phyloP scores from a whole-genome alignment of 176 grass and related monocot species.

The Oryza australiensis region DNA sequence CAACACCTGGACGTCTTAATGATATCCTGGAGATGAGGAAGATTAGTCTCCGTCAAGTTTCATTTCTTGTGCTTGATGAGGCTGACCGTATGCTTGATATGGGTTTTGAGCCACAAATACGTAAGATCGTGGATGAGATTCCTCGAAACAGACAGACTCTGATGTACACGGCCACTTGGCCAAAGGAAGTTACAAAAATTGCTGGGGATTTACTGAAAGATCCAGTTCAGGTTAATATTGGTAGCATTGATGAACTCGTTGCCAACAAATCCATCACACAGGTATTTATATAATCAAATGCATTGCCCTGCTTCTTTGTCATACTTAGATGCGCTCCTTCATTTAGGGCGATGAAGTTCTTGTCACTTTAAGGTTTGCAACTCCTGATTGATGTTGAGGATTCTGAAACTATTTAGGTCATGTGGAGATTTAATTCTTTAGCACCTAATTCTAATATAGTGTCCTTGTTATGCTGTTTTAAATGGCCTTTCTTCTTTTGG shows the following conservation, averaged over 20 bases:
- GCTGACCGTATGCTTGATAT: slow-evolving; percentile 98
- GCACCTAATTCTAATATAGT: slow-evolving; percentile 9
- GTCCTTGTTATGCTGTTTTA: slow-evolving; percentile 12
- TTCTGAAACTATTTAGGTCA: background rate
- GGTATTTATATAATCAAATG: slow-evolving; percentile 43
- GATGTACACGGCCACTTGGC: slow-evolving; percentile 99
- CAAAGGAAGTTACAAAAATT: slow-evolving; percentile 96
- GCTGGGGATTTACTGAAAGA: slow-evolving; percentile 89
- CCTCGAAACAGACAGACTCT: slow-evolving; percentile 83
- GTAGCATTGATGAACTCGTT: slow-evolving; percentile 83
- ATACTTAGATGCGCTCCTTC: background rate
- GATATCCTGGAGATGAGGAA: slow-evolving; percentile 94
- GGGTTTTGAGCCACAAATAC: slow-evolving; percentile 99
- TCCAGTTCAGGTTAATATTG: slow-evolving; percentile 95
- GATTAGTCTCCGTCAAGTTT: slow-evolving; percentile 84
- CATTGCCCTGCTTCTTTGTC: slow-evolving; percentile 26
- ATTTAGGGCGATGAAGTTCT: background rate
- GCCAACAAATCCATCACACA: slow-evolving; percentile 99
- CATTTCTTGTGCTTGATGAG: slow-evolving; percentile 95
- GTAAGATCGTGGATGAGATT: slow-evolving; percentile 87
- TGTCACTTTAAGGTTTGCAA: background rate
- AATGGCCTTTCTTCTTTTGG: slow-evolving; percentile 14
- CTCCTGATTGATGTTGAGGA: background rate
- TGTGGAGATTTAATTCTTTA: slow-evolving; percentile 13
- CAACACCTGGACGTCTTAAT: slow-evolving; percentile 98